A percentile compares a stretch with the other conserved stretches of the same genome.
These are phyloP conservation scores for Phytophthora hibernalis DNA, from an alignment of 352 stramenopile genomes.

Conservation along the genomic window DNA sequence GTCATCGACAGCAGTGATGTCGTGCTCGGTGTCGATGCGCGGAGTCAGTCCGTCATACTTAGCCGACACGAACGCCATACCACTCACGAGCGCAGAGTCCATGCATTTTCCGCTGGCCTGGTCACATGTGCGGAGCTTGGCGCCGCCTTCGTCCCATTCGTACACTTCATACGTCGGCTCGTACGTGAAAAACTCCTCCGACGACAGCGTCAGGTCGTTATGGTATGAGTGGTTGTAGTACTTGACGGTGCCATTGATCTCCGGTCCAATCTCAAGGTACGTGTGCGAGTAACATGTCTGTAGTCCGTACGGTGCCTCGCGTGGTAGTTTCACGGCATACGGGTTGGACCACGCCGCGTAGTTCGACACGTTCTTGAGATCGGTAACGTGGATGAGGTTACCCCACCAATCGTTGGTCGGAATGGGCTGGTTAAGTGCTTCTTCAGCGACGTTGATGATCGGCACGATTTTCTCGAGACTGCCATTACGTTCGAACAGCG, in stretches of 20 bases:
- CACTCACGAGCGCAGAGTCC: conserved; percentile 62
- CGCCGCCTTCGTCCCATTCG: conserved; percentile 69
- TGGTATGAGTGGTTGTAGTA: conserved; percentile 67
- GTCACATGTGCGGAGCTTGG: conserved; percentile 64
- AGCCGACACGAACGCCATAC: conserved; percentile 77
- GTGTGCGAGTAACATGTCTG: conserved; percentile 70
- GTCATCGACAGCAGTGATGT: conserved; percentile 54
- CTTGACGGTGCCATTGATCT: conserved; percentile 59
- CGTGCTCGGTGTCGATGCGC: conserved; percentile 53
- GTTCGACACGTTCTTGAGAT: conserved; percentile 48
- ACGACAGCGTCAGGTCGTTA: conserved; percentile 76
- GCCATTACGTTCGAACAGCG: conserved; percentile 54
- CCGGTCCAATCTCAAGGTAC: conserved; percentile 52
- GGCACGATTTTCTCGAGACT: conserved; percentile 55
- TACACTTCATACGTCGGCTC: conserved; percentile 68
- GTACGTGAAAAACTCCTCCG: conserved; percentile 55
- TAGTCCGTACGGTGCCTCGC: conserved; percentile 55
- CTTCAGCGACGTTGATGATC: conserved; percentile 64
- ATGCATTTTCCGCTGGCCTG: conserved; percentile 48
- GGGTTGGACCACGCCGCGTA: conserved; percentile 71
- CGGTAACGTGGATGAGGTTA: conserved; percentile 71
- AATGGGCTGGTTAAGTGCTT: conserved; percentile 59
- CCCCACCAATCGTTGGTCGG: conserved; percentile 88
- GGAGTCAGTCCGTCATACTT: conserved; percentile 68
- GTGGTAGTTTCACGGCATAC: conserved; percentile 66